phyloP scores from a whole-genome alignment of 1,139 yeast species.

The Blastobotrys arbuscula region DNA sequence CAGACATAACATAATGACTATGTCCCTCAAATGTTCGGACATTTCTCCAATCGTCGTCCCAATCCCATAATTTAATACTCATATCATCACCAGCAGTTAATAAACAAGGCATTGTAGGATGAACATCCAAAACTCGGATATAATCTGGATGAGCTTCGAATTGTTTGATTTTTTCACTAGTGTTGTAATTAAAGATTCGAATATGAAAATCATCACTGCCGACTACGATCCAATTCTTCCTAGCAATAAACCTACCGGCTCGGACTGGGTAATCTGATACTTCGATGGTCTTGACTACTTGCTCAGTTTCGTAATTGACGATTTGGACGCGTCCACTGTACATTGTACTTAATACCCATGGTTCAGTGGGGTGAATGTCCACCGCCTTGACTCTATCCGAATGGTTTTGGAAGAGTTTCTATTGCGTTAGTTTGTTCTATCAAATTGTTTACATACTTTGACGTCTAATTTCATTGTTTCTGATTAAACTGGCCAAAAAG shows the following conservation, averaged over 20 bases:
- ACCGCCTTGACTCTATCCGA: conserved; percentile 97
- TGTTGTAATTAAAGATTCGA: conserved; percentile 89
- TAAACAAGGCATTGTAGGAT: conserved; percentile 85
- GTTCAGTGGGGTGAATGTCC: conserved; percentile 96
- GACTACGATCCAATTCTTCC: conserved; percentile 95
- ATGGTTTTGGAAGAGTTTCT: conserved; percentile 73
- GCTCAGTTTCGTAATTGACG: conserved; percentile 82
- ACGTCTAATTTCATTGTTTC: conserved; percentile 26
- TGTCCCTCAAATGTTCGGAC: conserved; percentile 95
- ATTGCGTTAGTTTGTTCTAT: neutral
- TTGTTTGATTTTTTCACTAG: conserved; percentile 89
- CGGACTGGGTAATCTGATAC: conserved; percentile 94
- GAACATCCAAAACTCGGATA: conserved; percentile 87
- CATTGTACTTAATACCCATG: conserved; percentile 87
- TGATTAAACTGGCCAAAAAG: too few species aligned
- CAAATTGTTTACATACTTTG: conserved; percentile 18
- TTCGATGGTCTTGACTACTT: conserved; percentile 65
- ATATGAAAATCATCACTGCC: conserved; percentile 95
- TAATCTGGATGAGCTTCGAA: conserved; percentile 98
- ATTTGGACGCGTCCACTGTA: conserved; percentile 78
- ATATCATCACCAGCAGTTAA: conserved; percentile 90
- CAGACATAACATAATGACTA: conserved; percentile 90
- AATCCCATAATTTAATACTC: conserved; percentile 90
- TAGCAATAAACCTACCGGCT: conserved; percentile 89
- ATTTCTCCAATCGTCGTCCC: conserved; percentile 89